phyloP scores from a whole-genome alignment of 345 rosid species.

The Hirschfeldia incana region DNA sequence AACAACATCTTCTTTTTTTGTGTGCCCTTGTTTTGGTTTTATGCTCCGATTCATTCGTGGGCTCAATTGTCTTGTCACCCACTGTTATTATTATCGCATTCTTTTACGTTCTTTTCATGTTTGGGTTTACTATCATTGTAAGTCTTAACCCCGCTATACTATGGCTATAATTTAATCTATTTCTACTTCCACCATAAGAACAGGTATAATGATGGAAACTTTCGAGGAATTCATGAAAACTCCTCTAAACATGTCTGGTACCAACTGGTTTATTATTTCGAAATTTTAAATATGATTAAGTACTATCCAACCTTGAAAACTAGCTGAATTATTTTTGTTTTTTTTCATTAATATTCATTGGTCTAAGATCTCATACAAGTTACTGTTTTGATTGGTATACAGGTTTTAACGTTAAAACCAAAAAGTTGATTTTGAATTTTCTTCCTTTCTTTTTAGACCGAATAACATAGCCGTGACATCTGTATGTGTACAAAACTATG shows the following conservation, averaged over 20 bases:
- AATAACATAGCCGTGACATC: neutral
- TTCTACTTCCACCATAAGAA: neutral
- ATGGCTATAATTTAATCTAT: neutral
- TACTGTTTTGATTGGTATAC: neutral
- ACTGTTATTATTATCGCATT: conserved; percentile 7
- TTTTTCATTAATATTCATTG: neutral
- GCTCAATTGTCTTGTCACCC: conserved; percentile 6
- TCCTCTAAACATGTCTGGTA: neutral
- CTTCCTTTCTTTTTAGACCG: neutral
- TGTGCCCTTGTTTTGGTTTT: conserved; percentile 11
- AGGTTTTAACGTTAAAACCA: neutral
- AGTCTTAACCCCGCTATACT: conserved; percentile 5
- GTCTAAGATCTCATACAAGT: neutral
- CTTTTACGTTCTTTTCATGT: neutral
- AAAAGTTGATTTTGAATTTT: neutral
- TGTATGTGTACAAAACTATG: neutral
- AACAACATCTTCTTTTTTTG: neutral
- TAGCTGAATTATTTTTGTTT: neutral
- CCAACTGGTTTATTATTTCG: neutral
- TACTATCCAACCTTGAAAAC: neutral
- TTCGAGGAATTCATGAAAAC: neutral
- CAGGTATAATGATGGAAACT: neutral
- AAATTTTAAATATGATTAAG: neutral
- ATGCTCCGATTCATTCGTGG: conserved; percentile 20
- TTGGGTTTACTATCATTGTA: conserved; percentile 1